Evolutionary conservation across 2,329 filamentous ascomycete genomes (phyloP), one percentile per base, ranked within the genome.

Genomic region (Aspergillus brunneoviolaceus): DNA sequence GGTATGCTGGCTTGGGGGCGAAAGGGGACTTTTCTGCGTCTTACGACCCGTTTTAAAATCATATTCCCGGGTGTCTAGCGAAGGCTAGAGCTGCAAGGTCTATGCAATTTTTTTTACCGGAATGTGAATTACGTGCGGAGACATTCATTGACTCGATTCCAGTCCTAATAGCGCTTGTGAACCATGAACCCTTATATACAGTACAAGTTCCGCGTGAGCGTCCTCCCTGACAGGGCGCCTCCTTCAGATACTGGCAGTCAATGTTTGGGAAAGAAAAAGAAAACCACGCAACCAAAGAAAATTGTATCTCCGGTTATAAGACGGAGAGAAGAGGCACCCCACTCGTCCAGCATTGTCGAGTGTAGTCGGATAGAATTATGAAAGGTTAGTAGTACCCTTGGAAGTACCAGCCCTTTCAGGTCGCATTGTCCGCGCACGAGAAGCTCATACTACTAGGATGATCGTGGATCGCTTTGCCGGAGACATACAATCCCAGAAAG

Each of bases 401-500:
- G 39, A 45, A 7, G n/a, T 16, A 45, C 39, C 16, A 27, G 16
- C 3, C 33, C 12, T 31, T 45, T 35, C 52, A 59, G 25, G 31
- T 71, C 25, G 68, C 66, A 65, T 67, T 72, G 51, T 67, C 72
- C 14, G 67, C 68, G 48, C 72, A 74, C 5, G 72, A 73, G 61
- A 74, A 74, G 58, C 70, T 74, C 6, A 64, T 64, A 31, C 64
- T 67, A 57, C 68, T 69, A 29, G 70, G 65, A 47, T 72, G 67
- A 47, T 74, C 72, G 29, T 74, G 72, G 23, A 74, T 66, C n/a
- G 70, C 68, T 50, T 73, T 74, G 3, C 72, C 72, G 9, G 72
- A 74, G 23, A 73, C 70, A 57, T 69, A 74, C 11, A 74, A 69
- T 23, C 72, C 72, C n/a, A 74, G 67, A 55, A 70, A 70, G 48